Percentiles rank a stretch among this genome's conserved stretches.
These are phyloP conservation scores for Russula brevipes DNA, from an alignment of 768 basidiomycete species.

Conservation along the genomic window DNA sequence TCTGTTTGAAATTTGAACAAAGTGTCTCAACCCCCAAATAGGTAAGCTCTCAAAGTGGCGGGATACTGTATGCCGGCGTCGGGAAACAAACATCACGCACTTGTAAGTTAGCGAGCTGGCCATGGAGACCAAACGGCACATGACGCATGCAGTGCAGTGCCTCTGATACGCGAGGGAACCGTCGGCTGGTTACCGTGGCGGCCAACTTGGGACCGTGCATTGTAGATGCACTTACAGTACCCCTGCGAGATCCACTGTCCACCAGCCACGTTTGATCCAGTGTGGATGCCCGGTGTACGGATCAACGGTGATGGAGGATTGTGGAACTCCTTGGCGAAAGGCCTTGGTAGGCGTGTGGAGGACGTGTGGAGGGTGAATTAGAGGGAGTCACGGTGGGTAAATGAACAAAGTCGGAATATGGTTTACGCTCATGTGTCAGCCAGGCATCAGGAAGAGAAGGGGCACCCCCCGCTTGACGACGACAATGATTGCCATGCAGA, in stretches of 20 bases:
- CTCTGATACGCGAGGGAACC: neutral
- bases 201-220: neutral
- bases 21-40: no score
- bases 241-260: no score
- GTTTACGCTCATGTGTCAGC: neutral
- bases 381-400: neutral
- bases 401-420: neutral
- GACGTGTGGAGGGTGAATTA: neutral
- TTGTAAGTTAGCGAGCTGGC: neutral
- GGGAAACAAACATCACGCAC: neutral
- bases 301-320: no score
- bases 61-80: no score
- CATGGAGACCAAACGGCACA: neutral
- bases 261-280: no score
- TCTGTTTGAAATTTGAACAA: no score
- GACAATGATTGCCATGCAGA: slow-evolving; percentile 8
- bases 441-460: neutral
- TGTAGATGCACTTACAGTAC: no score
- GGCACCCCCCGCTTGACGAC: neutral
- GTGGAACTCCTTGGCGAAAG: no score
- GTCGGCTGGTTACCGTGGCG: neutral
- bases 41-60: no score
- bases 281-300: no score
- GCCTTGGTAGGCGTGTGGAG: no score
- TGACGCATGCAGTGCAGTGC: neutral